Evolutionary conservation across 1,284 basidiomycete species (phyloP), one percentile per base, ranked within the genome.

Genomic region (Entoloma clypeatum): DNA sequence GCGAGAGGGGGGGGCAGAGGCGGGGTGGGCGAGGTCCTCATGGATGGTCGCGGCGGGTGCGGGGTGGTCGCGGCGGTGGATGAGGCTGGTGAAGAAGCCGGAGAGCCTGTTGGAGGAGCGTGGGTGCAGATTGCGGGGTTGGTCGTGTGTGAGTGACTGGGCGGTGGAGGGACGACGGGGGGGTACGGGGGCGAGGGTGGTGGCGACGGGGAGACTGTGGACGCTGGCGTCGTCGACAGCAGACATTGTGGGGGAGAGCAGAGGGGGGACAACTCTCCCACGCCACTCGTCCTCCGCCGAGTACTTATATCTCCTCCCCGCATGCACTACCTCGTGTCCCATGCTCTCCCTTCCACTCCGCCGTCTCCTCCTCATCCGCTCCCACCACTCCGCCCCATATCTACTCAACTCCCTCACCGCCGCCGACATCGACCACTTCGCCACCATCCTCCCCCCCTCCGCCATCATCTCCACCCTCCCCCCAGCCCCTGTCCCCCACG

Each of bases 41-140:
- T 60, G 61, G 31, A 61, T 58, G 30, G 52, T 37, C 11, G 56
- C 45, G 4, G 60, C 43, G 2, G 52, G 53, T 27, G 67, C 53
- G 3, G 58, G 50, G 27, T 59, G 61, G 37, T 86, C 84, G 38
- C 84, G 74, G 36, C 85, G 75, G 56, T 85, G 79, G 6, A 89
- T 85, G 41, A 89, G 69, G 55, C 76, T 78, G n/a, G 77, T 81
- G 59, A 89, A 79, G 62, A 89, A 88, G 16, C 86, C 86, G 29
- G 86, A 89, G 30, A 89, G 69, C 19, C 86, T 74, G 58, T 80
- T 86, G 21, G 80, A 71, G 23, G 81, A 64, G 44, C 84, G 79
- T 45, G 62, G 60, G 75, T 83, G 58, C 47, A 50, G 55, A 44
- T 21, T 51, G 46, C 3, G 56, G 24, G 11, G 53, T 50, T 16